Conservation (phyloP, 2,329 filamentous ascomycete genomes). For the Dothistroma pini region DNA sequence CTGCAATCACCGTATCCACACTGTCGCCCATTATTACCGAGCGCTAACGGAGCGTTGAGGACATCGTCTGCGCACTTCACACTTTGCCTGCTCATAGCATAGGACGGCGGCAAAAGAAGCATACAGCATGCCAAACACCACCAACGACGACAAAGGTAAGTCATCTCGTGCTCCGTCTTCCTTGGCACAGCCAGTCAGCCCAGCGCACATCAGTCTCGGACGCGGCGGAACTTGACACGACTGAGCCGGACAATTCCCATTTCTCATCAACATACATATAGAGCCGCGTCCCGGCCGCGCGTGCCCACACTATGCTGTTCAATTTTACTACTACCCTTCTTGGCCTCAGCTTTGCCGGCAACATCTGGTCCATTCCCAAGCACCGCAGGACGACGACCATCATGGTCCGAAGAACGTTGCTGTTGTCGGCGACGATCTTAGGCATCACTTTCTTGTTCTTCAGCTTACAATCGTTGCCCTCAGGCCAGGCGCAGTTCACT, state of each 20-base stretch:
- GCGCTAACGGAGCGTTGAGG: neutral
- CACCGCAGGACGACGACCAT: constrained; percentile 15
- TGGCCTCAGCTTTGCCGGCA: constrained; percentile 12
- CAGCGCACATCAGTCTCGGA: constrained; percentile 3
- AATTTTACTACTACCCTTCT: constrained; percentile 8
- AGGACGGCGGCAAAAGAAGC: neutral
- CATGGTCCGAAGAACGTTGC: constrained; percentile 18
- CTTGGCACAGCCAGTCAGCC: constrained; percentile 11
- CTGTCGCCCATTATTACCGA: neutral
- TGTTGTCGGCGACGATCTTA: constrained; percentile 16
- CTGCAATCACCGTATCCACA: neutral
- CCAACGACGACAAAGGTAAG: constrained; percentile 7
- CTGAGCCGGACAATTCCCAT: constrained; percentile 4
- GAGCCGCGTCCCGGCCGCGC: constrained; percentile 9
- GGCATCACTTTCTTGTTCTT: constrained; percentile 20
- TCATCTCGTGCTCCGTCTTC: constrained; percentile 4
- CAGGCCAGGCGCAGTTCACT: constrained; percentile 20
- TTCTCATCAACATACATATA: constrained; percentile 3
- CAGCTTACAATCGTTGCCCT: constrained; percentile 26
- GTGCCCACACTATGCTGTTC: constrained; percentile 9
- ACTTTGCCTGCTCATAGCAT: neutral
- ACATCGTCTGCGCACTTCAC: neutral
- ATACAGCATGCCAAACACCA: neutral
- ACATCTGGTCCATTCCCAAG: constrained; percentile 11
- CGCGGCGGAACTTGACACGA: constrained; percentile 6